phyloP scores from a whole-genome alignment of 345 rosid species.

The Citrus sinensis region DNA sequence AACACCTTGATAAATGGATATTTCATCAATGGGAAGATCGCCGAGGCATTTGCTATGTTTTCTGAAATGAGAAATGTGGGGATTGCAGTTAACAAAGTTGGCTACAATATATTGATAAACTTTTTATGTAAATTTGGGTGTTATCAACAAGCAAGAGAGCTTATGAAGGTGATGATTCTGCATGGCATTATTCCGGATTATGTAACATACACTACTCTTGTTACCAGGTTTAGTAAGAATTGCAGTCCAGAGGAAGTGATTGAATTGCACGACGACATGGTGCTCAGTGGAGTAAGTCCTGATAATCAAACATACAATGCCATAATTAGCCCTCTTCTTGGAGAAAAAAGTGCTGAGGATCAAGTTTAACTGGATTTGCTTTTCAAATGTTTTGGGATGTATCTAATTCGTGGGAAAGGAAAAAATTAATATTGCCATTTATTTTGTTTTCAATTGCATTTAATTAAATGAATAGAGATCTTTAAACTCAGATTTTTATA shows the following conservation, averaged over 20 bases:
- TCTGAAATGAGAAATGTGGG: slow-evolving; percentile 33
- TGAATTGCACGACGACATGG: slow-evolving; percentile 59
- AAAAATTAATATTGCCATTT: neutral
- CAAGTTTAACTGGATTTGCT: neutral
- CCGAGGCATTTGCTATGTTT: slow-evolving; percentile 35
- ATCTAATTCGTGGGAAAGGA: neutral
- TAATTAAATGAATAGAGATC: neutral
- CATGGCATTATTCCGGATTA: slow-evolving; percentile 44
- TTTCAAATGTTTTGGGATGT: neutral
- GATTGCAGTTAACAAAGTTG: slow-evolving; percentile 30
- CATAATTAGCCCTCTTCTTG: slow-evolving; percentile 42
- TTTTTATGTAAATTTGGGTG: slow-evolving; percentile 53
- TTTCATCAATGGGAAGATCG: slow-evolving; percentile 32
- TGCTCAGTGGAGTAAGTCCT: slow-evolving; percentile 54
- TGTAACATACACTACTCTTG: slow-evolving; percentile 48
- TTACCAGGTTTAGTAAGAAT: slow-evolving; percentile 37
- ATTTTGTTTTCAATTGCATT: neutral
- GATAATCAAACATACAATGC: slow-evolving; percentile 34
- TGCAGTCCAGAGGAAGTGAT: slow-evolving; percentile 43
- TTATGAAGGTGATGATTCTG: slow-evolving; percentile 36
- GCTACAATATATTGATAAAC: slow-evolving; percentile 54
- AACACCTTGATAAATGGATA: slow-evolving; percentile 51
- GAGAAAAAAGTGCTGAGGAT: slow-evolving; percentile 12
- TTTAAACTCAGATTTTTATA: neutral
- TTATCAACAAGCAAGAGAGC: slow-evolving; percentile 45